A percentile compares a stretch with the other conserved stretches of the same genome.
These are phyloP conservation scores for Phytopythium kandeliae DNA, from an alignment of 352 stramenopile genomes.

Conservation along the genomic window DNA sequence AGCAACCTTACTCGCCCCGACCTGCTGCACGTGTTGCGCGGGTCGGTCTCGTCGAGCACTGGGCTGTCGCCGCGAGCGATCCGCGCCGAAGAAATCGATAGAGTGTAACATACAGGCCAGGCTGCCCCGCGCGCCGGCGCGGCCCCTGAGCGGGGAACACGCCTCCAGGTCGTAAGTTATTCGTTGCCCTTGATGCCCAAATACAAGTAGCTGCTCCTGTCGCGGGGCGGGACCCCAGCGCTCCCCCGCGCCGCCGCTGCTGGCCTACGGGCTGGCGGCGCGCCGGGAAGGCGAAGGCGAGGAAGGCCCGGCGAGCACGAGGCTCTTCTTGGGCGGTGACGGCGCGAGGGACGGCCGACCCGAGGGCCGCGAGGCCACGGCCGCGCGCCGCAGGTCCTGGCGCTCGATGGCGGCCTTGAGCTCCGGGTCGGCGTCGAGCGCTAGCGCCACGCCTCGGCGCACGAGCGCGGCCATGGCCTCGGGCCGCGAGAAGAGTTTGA, in stretches of 20 bases:
- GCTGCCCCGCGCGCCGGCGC: too few species aligned
- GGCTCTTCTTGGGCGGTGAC: not conserved
- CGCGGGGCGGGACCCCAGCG: too few species aligned
- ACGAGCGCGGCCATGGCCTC: constrained; percentile 56
- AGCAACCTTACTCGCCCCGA: constrained; percentile 57
- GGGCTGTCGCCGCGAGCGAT: constrained; percentile 21
- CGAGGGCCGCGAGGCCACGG: not conserved
- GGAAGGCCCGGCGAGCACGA: not conserved
- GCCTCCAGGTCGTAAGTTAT: too few species aligned
- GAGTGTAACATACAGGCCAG: constrained; percentile 40
- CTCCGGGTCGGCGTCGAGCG: constrained; percentile 59
- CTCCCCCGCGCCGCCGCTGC: too few species aligned
- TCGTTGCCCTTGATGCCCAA: too few species aligned
- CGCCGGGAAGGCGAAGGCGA: too few species aligned
- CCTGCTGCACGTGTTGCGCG: constrained; percentile 47
- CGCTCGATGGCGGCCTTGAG: constrained; percentile 40
- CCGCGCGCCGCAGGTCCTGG: constrained; percentile 28
- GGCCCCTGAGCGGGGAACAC: too few species aligned
- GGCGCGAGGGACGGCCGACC: not conserved
- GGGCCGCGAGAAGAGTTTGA: constrained; percentile 42
- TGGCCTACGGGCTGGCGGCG: too few species aligned
- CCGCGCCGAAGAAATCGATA: constrained; percentile 58
- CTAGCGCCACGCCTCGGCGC: constrained; percentile 51
- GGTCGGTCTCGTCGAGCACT: constrained; percentile 29
- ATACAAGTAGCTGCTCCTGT: too few species aligned